Conservation (phyloP, 768 basidiomycete species). For the Lactarius trivialis region DNA sequence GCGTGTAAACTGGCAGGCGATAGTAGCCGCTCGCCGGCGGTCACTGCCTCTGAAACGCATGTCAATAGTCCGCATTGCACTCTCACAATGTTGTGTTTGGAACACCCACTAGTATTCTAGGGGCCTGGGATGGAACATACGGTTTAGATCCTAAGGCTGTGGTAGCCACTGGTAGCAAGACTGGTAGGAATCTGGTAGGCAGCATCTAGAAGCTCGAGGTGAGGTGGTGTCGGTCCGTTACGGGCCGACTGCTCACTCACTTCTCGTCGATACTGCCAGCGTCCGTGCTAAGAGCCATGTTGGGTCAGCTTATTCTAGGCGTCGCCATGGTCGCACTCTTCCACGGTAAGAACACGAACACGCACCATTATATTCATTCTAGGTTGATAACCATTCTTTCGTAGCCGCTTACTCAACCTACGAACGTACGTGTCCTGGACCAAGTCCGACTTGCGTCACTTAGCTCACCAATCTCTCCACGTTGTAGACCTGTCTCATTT, state of each 20-base stretch:
- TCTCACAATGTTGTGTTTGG: neutral
- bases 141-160: neutral
- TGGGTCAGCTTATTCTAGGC: slow-evolving; percentile 11
- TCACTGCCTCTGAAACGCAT: neutral
- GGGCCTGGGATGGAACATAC: neutral
- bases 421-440: slow-evolving; percentile 48
- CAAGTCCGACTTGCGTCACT: neutral
- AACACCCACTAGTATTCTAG: neutral
- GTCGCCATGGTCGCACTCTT: slow-evolving; percentile 17
- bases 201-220: too few species aligned
- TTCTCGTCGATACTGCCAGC: neutral
- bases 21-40: neutral
- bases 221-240: too few species aligned
- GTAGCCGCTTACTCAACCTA: slow-evolving; percentile 76
- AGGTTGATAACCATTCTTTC: neutral
- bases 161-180: too few species aligned
- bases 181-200: too few species aligned
- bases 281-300: slow-evolving; percentile 3
- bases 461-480: neutral
- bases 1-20: neutral
- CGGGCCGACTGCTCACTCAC: too few species aligned
- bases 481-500: slow-evolving; percentile 62
- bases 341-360: slow-evolving; percentile 12
- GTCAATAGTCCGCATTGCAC: neutral
- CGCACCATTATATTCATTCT: neutral